Conservation (phyloP, 768 basidiomycete species). For the Xerocomellus intermedius region DNA sequence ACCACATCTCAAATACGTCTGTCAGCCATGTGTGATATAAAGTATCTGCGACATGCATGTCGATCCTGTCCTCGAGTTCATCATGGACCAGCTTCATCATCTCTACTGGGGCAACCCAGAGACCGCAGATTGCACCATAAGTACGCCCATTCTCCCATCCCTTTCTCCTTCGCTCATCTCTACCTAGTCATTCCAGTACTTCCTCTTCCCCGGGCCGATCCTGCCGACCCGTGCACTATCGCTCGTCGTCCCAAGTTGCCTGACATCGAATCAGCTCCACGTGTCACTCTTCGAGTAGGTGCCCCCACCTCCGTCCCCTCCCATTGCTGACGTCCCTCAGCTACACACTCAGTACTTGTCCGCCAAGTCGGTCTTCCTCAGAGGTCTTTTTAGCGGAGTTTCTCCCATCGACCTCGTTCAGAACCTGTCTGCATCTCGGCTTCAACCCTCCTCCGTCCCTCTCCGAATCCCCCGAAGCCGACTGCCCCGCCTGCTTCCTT, state of each 20-base stretch:
- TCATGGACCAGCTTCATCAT: not conserved
- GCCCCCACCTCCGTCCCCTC: not conserved
- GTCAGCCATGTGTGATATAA: not conserved
- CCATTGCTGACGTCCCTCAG: slow-evolving; percentile 36
- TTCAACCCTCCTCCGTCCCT: slow-evolving; percentile 27
- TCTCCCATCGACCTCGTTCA: slow-evolving; percentile 58
- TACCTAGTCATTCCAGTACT: slow-evolving; percentile 49
- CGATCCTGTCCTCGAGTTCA: not conserved
- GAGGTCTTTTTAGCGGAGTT: slow-evolving; percentile 67
- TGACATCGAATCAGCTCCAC: slow-evolving; percentile 47
- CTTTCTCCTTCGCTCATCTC: not conserved
- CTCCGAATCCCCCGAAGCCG: slow-evolving; percentile 43
- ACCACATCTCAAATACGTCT: no score
- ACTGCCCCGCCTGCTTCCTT: slow-evolving; percentile 68
- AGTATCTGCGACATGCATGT: not conserved
- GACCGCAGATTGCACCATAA: slow-evolving; percentile 69
- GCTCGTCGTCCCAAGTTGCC: slow-evolving; percentile 45
- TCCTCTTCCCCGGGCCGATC: slow-evolving; percentile 8
- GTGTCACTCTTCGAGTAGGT: slow-evolving; percentile 62
- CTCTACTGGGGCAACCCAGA: no score
- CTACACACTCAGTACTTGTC: slow-evolving; percentile 80
- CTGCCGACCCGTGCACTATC: not conserved
- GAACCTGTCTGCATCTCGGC: slow-evolving; percentile 28
- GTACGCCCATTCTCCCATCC: slow-evolving; percentile 37
- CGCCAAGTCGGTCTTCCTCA: slow-evolving; percentile 76